These are phyloP conservation scores for Mytilinidion resinicola DNA, from an alignment of 495 filamentous ascomycete species.

Conservation along the genomic window DNA sequence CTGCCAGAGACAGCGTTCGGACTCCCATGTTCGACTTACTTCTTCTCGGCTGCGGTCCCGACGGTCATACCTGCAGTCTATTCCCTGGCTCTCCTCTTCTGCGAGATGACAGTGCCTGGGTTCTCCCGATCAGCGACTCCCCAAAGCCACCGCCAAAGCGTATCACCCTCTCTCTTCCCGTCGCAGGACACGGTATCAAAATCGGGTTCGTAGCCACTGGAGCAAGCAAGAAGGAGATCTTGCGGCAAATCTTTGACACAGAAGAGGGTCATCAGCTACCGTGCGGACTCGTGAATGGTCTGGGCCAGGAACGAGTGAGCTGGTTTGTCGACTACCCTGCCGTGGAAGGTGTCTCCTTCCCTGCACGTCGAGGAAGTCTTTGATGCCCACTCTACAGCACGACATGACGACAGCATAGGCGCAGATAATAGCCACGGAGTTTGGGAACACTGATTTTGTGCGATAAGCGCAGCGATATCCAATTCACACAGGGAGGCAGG, in stretches of 20 bases:
- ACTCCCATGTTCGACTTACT: slow-evolving; percentile 90
- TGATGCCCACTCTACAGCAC: slow-evolving; percentile 18
- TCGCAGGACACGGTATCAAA: slow-evolving; percentile 73
- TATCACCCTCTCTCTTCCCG: slow-evolving; percentile 86
- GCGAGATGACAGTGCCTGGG: slow-evolving; percentile 86
- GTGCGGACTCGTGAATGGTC: slow-evolving; percentile 78
- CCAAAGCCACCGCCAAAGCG: slow-evolving; percentile 89
- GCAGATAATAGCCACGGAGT: no score
- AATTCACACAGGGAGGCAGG: not conserved
- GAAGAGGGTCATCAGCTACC: slow-evolving; percentile 71
- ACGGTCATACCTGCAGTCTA: slow-evolving; percentile 94
- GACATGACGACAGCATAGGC: not conserved
- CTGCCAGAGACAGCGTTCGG: slow-evolving; percentile 38
- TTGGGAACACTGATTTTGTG: no score
- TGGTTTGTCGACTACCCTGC: slow-evolving; percentile 91
- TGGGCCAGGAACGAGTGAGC: slow-evolving; percentile 73
- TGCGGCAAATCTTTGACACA: slow-evolving; percentile 83
- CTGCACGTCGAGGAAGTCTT: slow-evolving; percentile 51
- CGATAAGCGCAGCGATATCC: no score
- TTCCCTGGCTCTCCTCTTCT: slow-evolving; percentile 87
- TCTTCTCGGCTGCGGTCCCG: slow-evolving; percentile 85
- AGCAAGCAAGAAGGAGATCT: slow-evolving; percentile 76
- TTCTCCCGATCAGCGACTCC: slow-evolving; percentile 80
- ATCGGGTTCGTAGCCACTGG: slow-evolving; percentile 92
- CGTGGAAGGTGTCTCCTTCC: slow-evolving; percentile 75